These are phyloP conservation scores for Venturia nashicola DNA, from an alignment of 2,329 filamentous ascomycete genomes.

Conservation along the genomic window DNA sequence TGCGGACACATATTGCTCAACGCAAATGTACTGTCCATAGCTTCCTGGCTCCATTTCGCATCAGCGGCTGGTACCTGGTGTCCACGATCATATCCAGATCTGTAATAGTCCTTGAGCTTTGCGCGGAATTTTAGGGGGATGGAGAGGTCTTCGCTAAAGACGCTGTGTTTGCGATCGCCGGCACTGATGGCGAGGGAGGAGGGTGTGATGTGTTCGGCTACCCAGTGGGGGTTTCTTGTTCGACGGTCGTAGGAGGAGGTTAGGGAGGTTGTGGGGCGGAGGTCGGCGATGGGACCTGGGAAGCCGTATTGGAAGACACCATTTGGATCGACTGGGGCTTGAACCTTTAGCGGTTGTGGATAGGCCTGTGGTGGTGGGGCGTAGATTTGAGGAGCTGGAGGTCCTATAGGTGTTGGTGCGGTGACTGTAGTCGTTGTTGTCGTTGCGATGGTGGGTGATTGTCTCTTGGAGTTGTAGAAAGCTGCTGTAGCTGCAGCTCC, in stretches of 20 bases:
- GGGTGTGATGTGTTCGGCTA: constrained; percentile 84
- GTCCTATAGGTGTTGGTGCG: constrained; percentile 21
- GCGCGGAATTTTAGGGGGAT: constrained; percentile 84
- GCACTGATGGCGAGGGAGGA: constrained; percentile 62
- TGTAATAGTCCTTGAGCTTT: constrained; percentile 85
- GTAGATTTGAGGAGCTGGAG: constrained; percentile 15
- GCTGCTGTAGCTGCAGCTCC: constrained; percentile 37
- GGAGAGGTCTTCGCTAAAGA: constrained; percentile 66
- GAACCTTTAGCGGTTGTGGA: constrained; percentile 14
- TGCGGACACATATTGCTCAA: constrained; percentile 97
- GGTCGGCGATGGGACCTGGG: constrained; percentile 77
- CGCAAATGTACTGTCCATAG: constrained; percentile 92
- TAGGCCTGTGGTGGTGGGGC: constrained; percentile 14
- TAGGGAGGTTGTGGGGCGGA: constrained; percentile 63
- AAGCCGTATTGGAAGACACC: constrained; percentile 55
- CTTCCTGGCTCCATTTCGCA: constrained; percentile 84
- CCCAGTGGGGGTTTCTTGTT: constrained; percentile 86
- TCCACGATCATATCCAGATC: constrained; percentile 87
- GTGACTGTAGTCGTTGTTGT: constrained; percentile 23
- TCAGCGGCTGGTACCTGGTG: constrained; percentile 97
- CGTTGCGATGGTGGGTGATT: constrained; percentile 15
- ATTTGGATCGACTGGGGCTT: constrained; percentile 32
- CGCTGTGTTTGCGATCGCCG: constrained; percentile 73
- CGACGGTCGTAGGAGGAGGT: constrained; percentile 85
- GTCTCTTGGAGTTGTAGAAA: constrained; percentile 26